phyloP scores from a whole-genome alignment of 2,329 filamentous ascomycete genomes.

The Xylaria sp. region DNA sequence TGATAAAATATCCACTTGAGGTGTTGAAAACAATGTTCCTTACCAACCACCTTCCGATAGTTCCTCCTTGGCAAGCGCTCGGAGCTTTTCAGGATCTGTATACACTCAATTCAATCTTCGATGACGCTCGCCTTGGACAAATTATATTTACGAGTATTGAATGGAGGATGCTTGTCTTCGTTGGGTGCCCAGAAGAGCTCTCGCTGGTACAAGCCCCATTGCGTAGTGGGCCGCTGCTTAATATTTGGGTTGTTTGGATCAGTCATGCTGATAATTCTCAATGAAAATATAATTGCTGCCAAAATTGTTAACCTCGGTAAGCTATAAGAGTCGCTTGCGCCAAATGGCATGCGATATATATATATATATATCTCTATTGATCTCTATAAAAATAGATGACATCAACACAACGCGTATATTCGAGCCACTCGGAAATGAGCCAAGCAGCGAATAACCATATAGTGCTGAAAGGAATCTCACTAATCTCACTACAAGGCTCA shows the following conservation, averaged over 20 bases:
- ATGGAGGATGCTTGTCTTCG: constrained; percentile 35
- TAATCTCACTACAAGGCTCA: too few relatives aligned
- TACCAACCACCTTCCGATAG: constrained; percentile 63
- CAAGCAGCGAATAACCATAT: too few relatives aligned
- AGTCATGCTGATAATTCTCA: constrained; percentile 31
- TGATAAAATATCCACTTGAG: background rate
- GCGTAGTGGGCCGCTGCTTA: constrained; percentile 34
- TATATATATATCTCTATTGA: background rate
- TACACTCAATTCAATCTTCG: background rate
- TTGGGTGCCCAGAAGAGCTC: constrained; percentile 40
- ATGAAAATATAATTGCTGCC: too few relatives aligned
- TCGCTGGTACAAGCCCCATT: constrained; percentile 38
- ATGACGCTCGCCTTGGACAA: background rate
- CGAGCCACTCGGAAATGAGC: too few relatives aligned
- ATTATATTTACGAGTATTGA: constrained; percentile 34
- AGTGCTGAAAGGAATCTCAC: too few relatives aligned
- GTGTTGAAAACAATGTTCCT: background rate
- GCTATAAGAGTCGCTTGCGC: background rate
- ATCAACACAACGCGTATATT: too few relatives aligned
- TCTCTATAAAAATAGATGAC: too few relatives aligned
- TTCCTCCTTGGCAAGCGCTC: constrained; percentile 60
- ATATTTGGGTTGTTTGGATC: constrained; percentile 38
- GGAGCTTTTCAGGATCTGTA: constrained; percentile 63
- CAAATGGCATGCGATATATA: background rate
- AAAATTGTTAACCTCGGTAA: too few relatives aligned